Evolutionary conservation across 2,329 filamentous ascomycete genomes (phyloP), one percentile per base, ranked within the genome.

Genomic region (Penicillium sp.): DNA sequence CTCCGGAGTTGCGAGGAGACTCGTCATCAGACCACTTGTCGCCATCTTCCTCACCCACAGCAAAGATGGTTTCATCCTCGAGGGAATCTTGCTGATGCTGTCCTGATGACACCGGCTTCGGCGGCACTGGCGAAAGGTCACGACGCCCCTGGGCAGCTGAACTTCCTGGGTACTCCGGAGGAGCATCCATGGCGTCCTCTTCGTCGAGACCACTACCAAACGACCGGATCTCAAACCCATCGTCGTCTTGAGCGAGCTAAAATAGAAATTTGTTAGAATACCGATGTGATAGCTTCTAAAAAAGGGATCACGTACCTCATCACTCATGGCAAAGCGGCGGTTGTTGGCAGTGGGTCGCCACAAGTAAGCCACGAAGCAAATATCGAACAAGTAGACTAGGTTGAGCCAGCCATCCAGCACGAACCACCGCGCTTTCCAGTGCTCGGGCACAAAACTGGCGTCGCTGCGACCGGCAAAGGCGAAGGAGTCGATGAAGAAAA

Each of bases 371-470:
- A 98, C 78, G 66, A 90, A 95, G 37, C 80, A 81, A 16, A 98
- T 87, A 57, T 98, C 90, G 42, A 85, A 85, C 47, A 98, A 79
- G 67, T 96, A 98, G 11, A 98, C 90, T 37, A 98, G 68, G 62
- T 96, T 96, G 34, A 96, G 73, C 92, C 92, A 98, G 38, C 92
- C 92, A 59, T 98, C 92, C 13, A 98, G 76, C 30, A 98, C 79
- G 59, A 98, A 98, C 92, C 92, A 98, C 43, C 92, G 74, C 3
- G 85, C 89, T 69, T 95, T 90, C 92, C 92, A 98, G 66, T 98
- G 90, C 53, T 86, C 85, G 1, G 92, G 92, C 3, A 95, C 87
- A 62, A 94, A 98, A 62, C 94, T 84, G 0, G 85, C 85, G 48
- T 89, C 84, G 32, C 77, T 78, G 32, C 81, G 80, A 9, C 88